Conservation (phyloP, 768 basidiomycete species). For the Chiua virens region DNA sequence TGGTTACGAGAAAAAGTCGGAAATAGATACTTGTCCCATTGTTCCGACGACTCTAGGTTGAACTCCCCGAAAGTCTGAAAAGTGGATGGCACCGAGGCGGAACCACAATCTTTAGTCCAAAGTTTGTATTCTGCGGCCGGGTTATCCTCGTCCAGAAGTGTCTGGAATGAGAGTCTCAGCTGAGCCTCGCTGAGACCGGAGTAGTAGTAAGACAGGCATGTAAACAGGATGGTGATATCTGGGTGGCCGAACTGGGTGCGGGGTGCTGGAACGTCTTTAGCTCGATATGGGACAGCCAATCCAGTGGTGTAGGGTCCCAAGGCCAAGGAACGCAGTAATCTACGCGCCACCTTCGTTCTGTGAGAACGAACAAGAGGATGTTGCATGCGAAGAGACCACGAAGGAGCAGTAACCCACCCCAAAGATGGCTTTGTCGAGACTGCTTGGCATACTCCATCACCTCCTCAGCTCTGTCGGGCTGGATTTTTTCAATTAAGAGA, state of each 20-base stretch:
- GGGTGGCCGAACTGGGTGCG: slow-evolving; percentile 29
- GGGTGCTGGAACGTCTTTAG: slow-evolving; percentile 25
- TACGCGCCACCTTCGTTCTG: slow-evolving; percentile 27
- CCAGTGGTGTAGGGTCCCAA: not conserved
- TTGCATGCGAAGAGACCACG: slow-evolving; percentile 32
- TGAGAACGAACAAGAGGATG: slow-evolving; percentile 17
- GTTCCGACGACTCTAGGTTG: slow-evolving; percentile 40
- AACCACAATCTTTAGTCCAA: slow-evolving; percentile 22
- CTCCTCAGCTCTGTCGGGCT: not conserved
- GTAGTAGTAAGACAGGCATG: slow-evolving; percentile 24
- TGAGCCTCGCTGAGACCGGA: slow-evolving; percentile 18
- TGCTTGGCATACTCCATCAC: not conserved
- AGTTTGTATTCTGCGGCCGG: slow-evolving; percentile 21
- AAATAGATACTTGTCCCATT: slow-evolving; percentile 26
- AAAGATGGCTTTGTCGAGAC: not conserved
- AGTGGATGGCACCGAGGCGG: slow-evolving; percentile 31
- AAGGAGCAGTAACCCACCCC: slow-evolving; percentile 26
- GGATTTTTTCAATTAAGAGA: slow-evolving; percentile 12
- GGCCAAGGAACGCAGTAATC: slow-evolving; percentile 19
- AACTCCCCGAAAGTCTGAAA: slow-evolving; percentile 35
- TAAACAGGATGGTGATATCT: slow-evolving; percentile 18
- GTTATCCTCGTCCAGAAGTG: slow-evolving; percentile 15
- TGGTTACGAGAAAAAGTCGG: slow-evolving; percentile 33
- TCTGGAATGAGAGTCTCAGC: slow-evolving; percentile 15
- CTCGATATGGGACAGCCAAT: slow-evolving; percentile 26